Conservation (phyloP, 2,329 filamentous ascomycete genomes). For the Cercospora sojina region DNA sequence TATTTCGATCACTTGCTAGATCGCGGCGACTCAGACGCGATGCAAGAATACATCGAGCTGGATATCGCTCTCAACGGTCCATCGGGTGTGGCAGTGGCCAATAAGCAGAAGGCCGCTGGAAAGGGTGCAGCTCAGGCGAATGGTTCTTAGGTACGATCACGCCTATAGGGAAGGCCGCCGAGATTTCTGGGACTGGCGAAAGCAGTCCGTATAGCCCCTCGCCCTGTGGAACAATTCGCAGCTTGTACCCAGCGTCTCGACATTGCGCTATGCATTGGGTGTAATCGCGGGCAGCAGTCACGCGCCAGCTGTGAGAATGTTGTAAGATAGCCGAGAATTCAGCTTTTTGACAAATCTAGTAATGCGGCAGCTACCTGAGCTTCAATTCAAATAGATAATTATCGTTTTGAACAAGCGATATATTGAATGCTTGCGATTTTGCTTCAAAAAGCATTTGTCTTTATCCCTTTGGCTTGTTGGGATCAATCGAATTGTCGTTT, state of each 20-base stretch:
- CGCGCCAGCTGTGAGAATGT: neutral
- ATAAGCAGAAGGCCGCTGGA: conserved; percentile 1
- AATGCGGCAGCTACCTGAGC: neutral
- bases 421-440: neutral
- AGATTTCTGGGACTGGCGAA: neutral
- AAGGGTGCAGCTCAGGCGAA: conserved; percentile 7
- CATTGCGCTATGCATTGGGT: neutral
- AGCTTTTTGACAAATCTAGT: neutral
- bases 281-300: neutral
- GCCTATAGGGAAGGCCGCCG: neutral
- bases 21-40: conserved; percentile 75
- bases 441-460: too few species aligned
- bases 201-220: neutral
- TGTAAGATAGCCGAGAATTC: neutral
- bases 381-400: neutral
- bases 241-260: neutral
- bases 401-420: neutral
- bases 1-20: conserved; percentile 86
- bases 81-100: conserved; percentile 25
- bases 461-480: too few species aligned
- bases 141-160: conserved; percentile 4
- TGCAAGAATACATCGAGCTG: conserved; percentile 79
- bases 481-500: too few species aligned
- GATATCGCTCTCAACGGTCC: conserved; percentile 83
- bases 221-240: neutral